phyloP scores from a whole-genome alignment of 179 eudicot species.

The Spinacia oleracea region DNA sequence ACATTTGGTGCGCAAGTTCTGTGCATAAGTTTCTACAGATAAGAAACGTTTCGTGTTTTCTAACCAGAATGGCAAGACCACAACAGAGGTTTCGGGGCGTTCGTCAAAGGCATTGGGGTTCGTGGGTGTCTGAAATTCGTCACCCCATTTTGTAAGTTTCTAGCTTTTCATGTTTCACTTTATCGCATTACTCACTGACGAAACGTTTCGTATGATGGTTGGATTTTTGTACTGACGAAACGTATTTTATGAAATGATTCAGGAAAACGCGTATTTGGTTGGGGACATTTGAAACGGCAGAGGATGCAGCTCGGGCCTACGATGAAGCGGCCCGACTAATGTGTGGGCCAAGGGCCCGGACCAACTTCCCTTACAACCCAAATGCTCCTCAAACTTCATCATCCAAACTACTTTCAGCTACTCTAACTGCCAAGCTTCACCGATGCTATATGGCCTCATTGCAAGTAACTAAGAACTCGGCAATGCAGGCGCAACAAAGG shows the following conservation, averaged over 20 bases:
- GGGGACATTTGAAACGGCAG: conserved; percentile 46
- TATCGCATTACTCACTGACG: background rate
- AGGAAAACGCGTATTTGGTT: conserved; percentile 47
- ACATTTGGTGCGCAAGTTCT: conserved; percentile 4
- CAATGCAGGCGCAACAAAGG: conserved; percentile 33
- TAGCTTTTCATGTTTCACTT: background rate
- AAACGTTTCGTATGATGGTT: background rate
- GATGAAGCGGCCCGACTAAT: conserved; percentile 47
- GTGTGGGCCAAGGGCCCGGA: conserved; percentile 44
- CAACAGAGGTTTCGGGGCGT: conserved; percentile 45
- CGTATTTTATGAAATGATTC: background rate
- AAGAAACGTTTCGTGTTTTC: background rate
- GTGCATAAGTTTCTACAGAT: too few species aligned
- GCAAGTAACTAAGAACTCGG: conserved; percentile 35
- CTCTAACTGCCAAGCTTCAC: conserved; percentile 42
- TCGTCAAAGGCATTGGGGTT: conserved; percentile 48
- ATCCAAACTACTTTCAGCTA: conserved; percentile 40
- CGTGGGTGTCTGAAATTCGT: conserved; percentile 50
- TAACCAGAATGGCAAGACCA: conserved; percentile 32
- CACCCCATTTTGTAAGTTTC: conserved; percentile 41
- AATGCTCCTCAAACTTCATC: conserved; percentile 37
- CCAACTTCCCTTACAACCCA: conserved; percentile 42
- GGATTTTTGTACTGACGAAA: background rate
- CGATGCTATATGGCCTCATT: conserved; percentile 45
- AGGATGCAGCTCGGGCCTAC: conserved; percentile 47